Evolutionary conservation across 2,329 filamentous ascomycete genomes (phyloP).

Genomic region (Sclerotinia subarctica): DNA sequence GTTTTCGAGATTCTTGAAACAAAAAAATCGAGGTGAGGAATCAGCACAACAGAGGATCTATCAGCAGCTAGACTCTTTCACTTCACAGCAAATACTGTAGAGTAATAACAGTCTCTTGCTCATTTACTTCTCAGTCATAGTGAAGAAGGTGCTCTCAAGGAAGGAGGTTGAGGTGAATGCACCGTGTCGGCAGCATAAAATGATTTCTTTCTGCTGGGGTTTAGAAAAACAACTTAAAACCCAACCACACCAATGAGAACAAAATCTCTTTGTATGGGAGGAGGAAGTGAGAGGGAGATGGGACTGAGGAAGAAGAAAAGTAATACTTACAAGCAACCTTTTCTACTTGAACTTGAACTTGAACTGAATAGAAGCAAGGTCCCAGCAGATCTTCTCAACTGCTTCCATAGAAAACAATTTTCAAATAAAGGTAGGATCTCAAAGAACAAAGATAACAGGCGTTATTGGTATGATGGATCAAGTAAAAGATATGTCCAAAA

Average conservation of each 20-base stretch:
- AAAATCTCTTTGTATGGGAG: background rate
- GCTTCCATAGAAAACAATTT: background rate
- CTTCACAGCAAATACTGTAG: background rate
- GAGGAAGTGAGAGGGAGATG: background rate
- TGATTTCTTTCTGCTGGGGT: background rate
- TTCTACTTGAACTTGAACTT: background rate
- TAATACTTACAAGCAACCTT: background rate
- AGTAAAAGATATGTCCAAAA: background rate
- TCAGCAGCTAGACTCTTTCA: too few species aligned
- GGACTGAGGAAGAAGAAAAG: background rate
- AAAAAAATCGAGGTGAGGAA: background rate
- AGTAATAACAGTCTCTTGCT: background rate
- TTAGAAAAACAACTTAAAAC: background rate
- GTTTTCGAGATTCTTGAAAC: background rate
- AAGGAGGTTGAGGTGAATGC: background rate
- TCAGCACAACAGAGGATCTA: background rate
- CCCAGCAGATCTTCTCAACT: too few species aligned
- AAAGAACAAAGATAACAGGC: background rate
- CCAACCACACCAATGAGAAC: background rate
- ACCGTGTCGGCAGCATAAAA: background rate
- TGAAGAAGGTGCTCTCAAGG: background rate
- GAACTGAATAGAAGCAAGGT: background rate
- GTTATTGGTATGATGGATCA: background rate
- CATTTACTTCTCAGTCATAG: background rate
- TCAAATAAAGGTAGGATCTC: background rate